phyloP scores from a whole-genome alignment of 2,329 filamentous ascomycete species.

The Atkinsonella texensis region DNA sequence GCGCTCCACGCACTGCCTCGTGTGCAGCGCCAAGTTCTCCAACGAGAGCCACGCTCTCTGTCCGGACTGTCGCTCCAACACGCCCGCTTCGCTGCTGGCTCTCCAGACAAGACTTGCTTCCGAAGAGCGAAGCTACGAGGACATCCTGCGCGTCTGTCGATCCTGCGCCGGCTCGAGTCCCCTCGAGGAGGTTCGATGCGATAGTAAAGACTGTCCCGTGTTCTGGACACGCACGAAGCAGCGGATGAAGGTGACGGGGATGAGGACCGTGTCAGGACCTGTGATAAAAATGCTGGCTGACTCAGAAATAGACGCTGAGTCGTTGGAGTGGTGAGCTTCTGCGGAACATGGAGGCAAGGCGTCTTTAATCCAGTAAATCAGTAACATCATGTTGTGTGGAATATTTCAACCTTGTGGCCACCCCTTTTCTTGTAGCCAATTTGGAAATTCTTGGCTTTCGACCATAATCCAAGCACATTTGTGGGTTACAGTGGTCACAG shows the following conservation, averaged over 20 bases:
- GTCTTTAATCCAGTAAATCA: not conserved
- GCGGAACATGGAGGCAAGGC: not conserved
- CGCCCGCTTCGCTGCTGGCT: slow-evolving; percentile 48
- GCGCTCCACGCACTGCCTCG: slow-evolving; percentile 64
- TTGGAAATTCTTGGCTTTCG: no score
- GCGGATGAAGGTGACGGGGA: slow-evolving; percentile 30
- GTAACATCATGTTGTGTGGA: no score
- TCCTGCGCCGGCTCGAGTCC: slow-evolving; percentile 65
- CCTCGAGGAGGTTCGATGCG: slow-evolving; percentile 70
- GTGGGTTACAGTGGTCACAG: no score
- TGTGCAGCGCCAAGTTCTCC: slow-evolving; percentile 41
- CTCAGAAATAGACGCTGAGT: slow-evolving; percentile 12
- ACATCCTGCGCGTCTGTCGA: slow-evolving; percentile 62
- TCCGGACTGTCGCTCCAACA: slow-evolving; percentile 37
- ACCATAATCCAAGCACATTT: no score
- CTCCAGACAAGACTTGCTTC: slow-evolving; percentile 50
- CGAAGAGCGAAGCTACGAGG: slow-evolving; percentile 50
- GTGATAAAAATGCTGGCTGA: slow-evolving; percentile 21
- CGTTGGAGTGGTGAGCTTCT: slow-evolving; percentile 23
- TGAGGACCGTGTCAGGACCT: slow-evolving; percentile 22
- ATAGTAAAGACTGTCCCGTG: slow-evolving; percentile 84
- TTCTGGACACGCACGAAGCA: slow-evolving; percentile 71
- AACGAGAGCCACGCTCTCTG: slow-evolving; percentile 38
- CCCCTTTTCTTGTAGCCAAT: no score
- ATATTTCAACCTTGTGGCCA: not conserved